Percentiles rank a stretch among this genome's conserved stretches.
phyloP scores from a whole-genome alignment of 1,284 basidiomycete species.

The Ceratobasidium sp. region DNA sequence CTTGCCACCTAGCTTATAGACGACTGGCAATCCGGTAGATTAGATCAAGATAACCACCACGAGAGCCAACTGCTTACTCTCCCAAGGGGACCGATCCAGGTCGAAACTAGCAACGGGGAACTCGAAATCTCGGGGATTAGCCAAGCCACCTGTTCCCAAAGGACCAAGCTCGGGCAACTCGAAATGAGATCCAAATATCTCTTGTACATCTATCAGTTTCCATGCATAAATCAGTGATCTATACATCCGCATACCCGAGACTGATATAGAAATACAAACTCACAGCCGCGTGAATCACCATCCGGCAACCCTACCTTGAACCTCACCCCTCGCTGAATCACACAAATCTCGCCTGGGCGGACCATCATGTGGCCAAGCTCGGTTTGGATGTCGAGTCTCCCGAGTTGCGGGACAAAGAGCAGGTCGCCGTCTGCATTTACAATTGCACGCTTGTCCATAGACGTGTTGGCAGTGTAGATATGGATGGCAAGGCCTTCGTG shows the following conservation, averaged over 20 bases:
- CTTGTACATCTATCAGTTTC: slow-evolving; percentile 64
- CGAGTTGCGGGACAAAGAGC: slow-evolving; percentile 75
- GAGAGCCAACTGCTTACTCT: slow-evolving; percentile 59
- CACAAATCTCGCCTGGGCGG: slow-evolving; percentile 72
- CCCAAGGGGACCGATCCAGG: slow-evolving; percentile 70
- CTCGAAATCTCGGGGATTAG: slow-evolving; percentile 75
- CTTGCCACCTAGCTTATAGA: slow-evolving; percentile 71
- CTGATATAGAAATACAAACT: slow-evolving; percentile 32
- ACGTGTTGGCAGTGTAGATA: slow-evolving; percentile 71
- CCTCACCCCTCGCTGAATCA: slow-evolving; percentile 75
- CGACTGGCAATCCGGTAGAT: slow-evolving; percentile 55
- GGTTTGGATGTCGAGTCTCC: slow-evolving; percentile 75
- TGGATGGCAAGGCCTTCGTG: slow-evolving; percentile 74
- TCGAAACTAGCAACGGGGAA: slow-evolving; percentile 73
- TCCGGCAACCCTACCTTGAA: slow-evolving; percentile 74
- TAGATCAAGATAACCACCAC: slow-evolving; percentile 21
- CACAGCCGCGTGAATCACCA: slow-evolving; percentile 57
- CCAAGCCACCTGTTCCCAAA: slow-evolving; percentile 73
- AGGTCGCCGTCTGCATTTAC: slow-evolving; percentile 78
- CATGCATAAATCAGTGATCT: not conserved
- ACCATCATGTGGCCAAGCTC: slow-evolving; percentile 79
- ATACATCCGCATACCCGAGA: not conserved
- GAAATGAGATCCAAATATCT: slow-evolving; percentile 74
- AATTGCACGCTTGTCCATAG: slow-evolving; percentile 75
- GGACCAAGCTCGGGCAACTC: slow-evolving; percentile 76